These are phyloP conservation scores for Coemansia sp. DNA, from an alignment of 192 early-diverging fungal genomes.

Conservation along the genomic window DNA sequence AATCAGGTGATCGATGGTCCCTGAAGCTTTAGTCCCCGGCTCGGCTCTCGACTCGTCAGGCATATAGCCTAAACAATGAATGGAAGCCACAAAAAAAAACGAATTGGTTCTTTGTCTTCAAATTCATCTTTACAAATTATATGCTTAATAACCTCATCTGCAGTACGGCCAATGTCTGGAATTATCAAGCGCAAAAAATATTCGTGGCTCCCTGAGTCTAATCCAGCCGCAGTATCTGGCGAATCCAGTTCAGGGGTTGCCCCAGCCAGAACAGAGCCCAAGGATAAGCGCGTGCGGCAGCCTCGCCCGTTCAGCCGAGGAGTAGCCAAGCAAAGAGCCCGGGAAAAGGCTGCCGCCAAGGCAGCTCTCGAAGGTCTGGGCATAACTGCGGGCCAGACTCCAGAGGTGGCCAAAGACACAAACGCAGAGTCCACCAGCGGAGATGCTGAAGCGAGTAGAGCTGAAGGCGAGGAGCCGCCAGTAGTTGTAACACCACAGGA, in stretches of 20 bases:
- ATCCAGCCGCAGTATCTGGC: constrained; percentile 51
- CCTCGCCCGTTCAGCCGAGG: constrained; percentile 12
- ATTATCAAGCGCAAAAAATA: constrained; percentile 53
- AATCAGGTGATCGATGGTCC: not conserved
- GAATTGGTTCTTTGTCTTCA: not conserved
- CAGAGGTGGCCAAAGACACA: not conserved
- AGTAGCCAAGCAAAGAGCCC: constrained; percentile 16
- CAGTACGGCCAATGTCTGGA: constrained; percentile 30
- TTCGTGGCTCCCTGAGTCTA: constrained; percentile 55
- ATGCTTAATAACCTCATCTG: not conserved
- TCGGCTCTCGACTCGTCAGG: not conserved
- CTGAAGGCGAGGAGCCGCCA: not conserved
- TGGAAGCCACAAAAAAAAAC: not conserved
- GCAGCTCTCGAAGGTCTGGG: not conserved
- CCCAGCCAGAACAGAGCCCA: constrained; percentile 18
- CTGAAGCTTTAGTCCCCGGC: not conserved
- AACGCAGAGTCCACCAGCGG: not conserved
- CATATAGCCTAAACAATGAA: not conserved
- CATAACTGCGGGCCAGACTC: not conserved
- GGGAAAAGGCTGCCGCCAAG: constrained; percentile 11
- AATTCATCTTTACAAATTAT: not conserved
- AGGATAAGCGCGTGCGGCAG: constrained; percentile 22
- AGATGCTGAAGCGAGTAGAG: not conserved
- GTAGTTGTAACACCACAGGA: not conserved
- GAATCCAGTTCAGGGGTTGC: constrained; percentile 11